phyloP scores from a whole-genome alignment of 306 rosid species.

The Potentilla sterilis region DNA sequence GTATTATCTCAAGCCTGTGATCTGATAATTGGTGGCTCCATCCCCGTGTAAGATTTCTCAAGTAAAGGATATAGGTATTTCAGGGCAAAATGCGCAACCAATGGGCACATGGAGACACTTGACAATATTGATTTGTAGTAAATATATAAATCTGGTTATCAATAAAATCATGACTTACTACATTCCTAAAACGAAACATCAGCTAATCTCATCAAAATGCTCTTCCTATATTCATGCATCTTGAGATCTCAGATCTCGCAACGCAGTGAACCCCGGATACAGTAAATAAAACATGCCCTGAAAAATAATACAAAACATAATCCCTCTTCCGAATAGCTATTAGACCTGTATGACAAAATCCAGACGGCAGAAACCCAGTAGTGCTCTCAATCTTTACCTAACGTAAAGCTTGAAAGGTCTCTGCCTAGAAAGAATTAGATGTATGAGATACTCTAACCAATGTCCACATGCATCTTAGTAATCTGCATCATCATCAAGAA shows the following conservation, averaged over 20 bases:
- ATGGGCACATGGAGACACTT: no score
- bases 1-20: background rate
- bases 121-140: no score
- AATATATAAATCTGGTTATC: background rate
- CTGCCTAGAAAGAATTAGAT: slow-evolving; percentile 27
- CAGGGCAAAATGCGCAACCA: background rate
- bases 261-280: slow-evolving; percentile 13
- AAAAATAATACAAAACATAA: slow-evolving; percentile 15
- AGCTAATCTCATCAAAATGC: slow-evolving; percentile 3
- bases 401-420: slow-evolving; percentile 6
- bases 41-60: background rate
- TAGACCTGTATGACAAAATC: slow-evolving; percentile 42
- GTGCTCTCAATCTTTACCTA: slow-evolving; percentile 18
- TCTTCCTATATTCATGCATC: slow-evolving; percentile 18
- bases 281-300: slow-evolving; percentile 13
- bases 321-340: slow-evolving; percentile 36
- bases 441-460: slow-evolving; percentile 9
- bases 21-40: background rate
- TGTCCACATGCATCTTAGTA: slow-evolving; percentile 11
- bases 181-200: background rate
- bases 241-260: slow-evolving; percentile 3
- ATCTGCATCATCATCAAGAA: background rate
- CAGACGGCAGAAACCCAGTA: slow-evolving; percentile 20
- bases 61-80: background rate
- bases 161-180: background rate